Conservation (phyloP, 106 monocot species). For the Ottelia alismoides region DNA sequence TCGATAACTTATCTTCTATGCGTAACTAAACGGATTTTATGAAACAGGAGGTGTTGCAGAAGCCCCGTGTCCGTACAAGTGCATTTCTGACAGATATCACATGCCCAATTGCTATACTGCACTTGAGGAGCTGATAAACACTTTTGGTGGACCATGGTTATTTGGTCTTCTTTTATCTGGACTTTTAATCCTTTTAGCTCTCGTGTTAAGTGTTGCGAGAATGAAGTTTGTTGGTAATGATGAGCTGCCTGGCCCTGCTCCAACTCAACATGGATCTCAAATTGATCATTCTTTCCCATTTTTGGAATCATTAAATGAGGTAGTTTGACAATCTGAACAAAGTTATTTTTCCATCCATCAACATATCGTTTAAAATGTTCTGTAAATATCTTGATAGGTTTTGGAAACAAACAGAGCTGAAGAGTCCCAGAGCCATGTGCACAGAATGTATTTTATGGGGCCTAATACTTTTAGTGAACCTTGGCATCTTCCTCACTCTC, state of each 20-base stretch:
- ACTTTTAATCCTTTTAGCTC: constrained; percentile 69
- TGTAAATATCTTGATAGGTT: too few species aligned
- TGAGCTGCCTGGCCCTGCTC: constrained; percentile 87
- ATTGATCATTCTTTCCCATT: constrained; percentile 97
- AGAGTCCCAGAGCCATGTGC: constrained; percentile 88
- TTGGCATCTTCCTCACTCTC: constrained; percentile 97
- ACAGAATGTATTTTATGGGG: constrained; percentile 95
- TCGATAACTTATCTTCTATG: too few species aligned
- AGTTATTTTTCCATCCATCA: too few species aligned
- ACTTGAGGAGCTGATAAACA: constrained; percentile 90
- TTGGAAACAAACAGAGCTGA: constrained; percentile 94
- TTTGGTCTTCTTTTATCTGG: constrained; percentile 87
- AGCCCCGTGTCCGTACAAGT: constrained; percentile 85
- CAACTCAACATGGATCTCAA: constrained; percentile 90
- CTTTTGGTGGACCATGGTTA: constrained; percentile 98
- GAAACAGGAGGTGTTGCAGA: constrained; percentile 70
- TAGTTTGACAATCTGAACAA: too few species aligned
- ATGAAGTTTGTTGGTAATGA: constrained; percentile 98
- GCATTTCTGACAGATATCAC: constrained; percentile 85
- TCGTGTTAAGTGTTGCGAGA: constrained; percentile 91
- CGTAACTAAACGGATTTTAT: too few species aligned
- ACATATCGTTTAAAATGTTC: too few species aligned
- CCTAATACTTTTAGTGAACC: constrained; percentile 98
- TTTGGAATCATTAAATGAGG: constrained; percentile 96
- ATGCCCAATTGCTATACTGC: constrained; percentile 98